phyloP scores from a whole-genome alignment of 352 stramenopile species.

The Phytophthora tubulina region DNA sequence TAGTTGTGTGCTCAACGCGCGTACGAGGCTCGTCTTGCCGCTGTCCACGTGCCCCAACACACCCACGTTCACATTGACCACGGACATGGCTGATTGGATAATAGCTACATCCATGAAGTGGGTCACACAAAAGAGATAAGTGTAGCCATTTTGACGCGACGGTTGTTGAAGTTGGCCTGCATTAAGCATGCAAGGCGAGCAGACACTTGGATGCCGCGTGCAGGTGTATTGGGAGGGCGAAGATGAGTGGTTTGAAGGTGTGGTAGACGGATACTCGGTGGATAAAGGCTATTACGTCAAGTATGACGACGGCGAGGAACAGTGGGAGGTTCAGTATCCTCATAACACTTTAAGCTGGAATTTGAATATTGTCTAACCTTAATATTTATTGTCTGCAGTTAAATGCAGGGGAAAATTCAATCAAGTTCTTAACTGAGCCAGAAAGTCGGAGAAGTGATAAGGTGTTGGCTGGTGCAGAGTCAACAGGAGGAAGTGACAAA shows the following conservation, averaged over 20 bases:
- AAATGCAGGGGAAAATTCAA: conserved; percentile 33
- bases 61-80: conserved; percentile 97
- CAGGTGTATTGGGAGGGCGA: conserved; percentile 80
- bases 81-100: neutral
- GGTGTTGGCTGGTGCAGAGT: conserved; percentile 19
- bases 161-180: conserved; percentile 18
- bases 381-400: conserved; percentile 16
- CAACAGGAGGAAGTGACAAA: neutral
- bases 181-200: conserved; percentile 6
- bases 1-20: conserved; percentile 96
- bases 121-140: neutral
- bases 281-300: conserved; percentile 65
- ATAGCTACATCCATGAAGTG: conserved; percentile 1
- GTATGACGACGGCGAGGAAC: conserved; percentile 82
- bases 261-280: conserved; percentile 44
- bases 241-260: conserved; percentile 71
- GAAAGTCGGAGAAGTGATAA: conserved; percentile 18
- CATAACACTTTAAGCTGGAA: neutral
- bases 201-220: conserved; percentile 56
- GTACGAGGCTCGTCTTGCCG: conserved; percentile 98
- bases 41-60: conserved; percentile 99
- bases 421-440: conserved; percentile 25
- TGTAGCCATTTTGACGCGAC: neutral
- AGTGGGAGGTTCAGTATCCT: conserved; percentile 67
- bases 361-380: neutral